Percentiles rank a stretch among this genome's conserved stretches.
Evolutionary conservation across 805 yeast genomes (phyloP).

Genomic region (Zygotorulaspora florentina): DNA sequence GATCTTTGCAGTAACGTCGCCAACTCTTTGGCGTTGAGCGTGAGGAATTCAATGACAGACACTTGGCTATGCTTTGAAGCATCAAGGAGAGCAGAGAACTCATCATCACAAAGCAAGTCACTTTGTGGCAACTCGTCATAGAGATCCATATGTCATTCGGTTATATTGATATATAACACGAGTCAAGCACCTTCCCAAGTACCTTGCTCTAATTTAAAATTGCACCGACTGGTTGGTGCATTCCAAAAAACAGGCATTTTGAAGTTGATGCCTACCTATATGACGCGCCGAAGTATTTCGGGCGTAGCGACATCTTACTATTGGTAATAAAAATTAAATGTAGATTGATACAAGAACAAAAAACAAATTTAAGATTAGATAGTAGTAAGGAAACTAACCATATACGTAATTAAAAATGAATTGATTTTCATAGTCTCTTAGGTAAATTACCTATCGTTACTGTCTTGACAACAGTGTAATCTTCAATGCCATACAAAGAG

Average conservation of each 20-base stretch:
- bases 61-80: slow-evolving; percentile 32
- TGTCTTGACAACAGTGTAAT: slow-evolving; percentile 51
- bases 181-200: not conserved
- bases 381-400: too few relatives aligned
- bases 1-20: slow-evolving; percentile 36
- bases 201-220: too few relatives aligned
- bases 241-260: too few relatives aligned
- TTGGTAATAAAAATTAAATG: not conserved
- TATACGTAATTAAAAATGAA: too few relatives aligned
- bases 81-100: slow-evolving; percentile 30
- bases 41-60: slow-evolving; percentile 40
- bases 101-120: slow-evolving; percentile 32
- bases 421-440: not conserved
- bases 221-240: not conserved
- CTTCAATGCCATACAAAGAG: slow-evolving; percentile 57
- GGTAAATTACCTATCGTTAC: slow-evolving; percentile 45
- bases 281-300: too few relatives aligned
- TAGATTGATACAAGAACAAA: not conserved
- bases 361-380: too few relatives aligned
- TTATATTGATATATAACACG: not conserved
- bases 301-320: too few relatives aligned
- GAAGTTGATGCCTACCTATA: too few relatives aligned
- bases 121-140: slow-evolving; percentile 41
- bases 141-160: slow-evolving; percentile 36
- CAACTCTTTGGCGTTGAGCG: slow-evolving; percentile 36